phyloP scores from a whole-genome alignment of 495 filamentous ascomycete genomes.

The Tuber aestivum region DNA sequence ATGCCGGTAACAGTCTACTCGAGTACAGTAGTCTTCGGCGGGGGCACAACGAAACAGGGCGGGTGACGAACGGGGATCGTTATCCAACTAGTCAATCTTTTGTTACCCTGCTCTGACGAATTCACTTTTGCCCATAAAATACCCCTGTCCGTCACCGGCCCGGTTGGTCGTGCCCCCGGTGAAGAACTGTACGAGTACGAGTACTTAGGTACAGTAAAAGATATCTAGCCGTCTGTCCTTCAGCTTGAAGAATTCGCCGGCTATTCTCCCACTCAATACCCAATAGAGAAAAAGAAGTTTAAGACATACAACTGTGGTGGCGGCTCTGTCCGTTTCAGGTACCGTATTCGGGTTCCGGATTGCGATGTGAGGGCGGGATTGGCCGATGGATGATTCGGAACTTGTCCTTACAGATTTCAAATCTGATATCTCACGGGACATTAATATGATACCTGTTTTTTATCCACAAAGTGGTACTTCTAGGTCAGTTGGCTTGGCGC shows the following conservation, averaged over 20 bases:
- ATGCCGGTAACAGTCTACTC: too few relatives aligned
- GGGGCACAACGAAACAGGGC: too few relatives aligned
- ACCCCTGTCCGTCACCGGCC: too few relatives aligned
- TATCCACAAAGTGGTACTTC: too few relatives aligned
- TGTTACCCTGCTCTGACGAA: too few relatives aligned
- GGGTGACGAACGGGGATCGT: too few relatives aligned
- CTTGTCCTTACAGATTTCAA: neutral
- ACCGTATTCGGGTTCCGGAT: neutral
- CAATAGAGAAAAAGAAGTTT: neutral
- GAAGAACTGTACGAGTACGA: too few relatives aligned
- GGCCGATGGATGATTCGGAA: neutral
- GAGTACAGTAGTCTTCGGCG: too few relatives aligned
- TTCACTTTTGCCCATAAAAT: too few relatives aligned
- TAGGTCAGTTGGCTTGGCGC: neutral
- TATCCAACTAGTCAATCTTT: too few relatives aligned
- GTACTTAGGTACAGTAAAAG: too few relatives aligned
- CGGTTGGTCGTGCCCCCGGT: too few relatives aligned
- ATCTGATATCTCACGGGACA: neutral
- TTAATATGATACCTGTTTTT: neutral
- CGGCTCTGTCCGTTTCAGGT: neutral
- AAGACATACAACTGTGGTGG: neutral
- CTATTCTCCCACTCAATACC: neutral
- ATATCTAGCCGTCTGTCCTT: neutral
- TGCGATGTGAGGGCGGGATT: neutral
- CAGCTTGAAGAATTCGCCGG: neutral